Evolutionary conservation across 2,329 filamentous ascomycete species (phyloP).

Genomic region (Scedosporium minutisporum): DNA sequence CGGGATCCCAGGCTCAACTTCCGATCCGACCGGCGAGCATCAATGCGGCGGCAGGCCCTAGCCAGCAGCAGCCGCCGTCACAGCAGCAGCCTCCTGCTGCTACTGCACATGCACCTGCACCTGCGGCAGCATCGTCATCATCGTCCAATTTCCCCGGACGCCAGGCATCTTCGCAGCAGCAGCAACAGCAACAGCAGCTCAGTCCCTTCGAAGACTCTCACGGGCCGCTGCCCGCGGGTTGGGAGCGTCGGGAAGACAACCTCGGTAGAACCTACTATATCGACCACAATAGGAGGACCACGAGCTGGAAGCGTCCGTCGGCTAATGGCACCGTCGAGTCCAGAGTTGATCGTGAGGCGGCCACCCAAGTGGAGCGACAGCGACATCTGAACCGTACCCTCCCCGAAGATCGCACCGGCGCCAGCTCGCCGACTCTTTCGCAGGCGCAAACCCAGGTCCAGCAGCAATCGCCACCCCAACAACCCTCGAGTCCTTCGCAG

Average conservation of each 20-base stretch:
- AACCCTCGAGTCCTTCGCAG: constrained; percentile 18
- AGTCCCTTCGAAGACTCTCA: constrained; percentile 97
- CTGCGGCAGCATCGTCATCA: not conserved
- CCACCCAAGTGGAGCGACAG: constrained; percentile 85
- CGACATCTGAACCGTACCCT: constrained; percentile 92
- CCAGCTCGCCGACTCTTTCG: constrained; percentile 75
- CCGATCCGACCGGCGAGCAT: constrained; percentile 39
- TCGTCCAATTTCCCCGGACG: constrained; percentile 1
- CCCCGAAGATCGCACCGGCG: constrained; percentile 88
- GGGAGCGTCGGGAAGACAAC: constrained; percentile 94
- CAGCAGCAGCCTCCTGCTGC: constrained; percentile 8
- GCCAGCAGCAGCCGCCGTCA: constrained; percentile 6
- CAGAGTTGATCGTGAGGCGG: constrained; percentile 73
- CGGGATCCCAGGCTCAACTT: constrained; percentile 30
- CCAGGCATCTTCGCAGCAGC: constrained; percentile 17
- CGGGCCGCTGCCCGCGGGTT: constrained; percentile 81
- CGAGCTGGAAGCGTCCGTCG: constrained; percentile 88
- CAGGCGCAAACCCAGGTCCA: constrained; percentile 31
- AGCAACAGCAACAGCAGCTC: constrained; percentile 29
- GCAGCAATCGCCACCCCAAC: not conserved
- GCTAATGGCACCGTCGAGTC: constrained; percentile 63
- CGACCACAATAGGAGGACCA: constrained; percentile 93
- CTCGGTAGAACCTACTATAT: constrained; percentile 95
- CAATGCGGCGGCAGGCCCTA: constrained; percentile 23
- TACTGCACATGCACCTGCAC: constrained; percentile 15